Evolutionary conservation across 2,329 filamentous ascomycete genomes (phyloP), one percentile per base, ranked within the genome.

Genomic region (Nemania serpens): DNA sequence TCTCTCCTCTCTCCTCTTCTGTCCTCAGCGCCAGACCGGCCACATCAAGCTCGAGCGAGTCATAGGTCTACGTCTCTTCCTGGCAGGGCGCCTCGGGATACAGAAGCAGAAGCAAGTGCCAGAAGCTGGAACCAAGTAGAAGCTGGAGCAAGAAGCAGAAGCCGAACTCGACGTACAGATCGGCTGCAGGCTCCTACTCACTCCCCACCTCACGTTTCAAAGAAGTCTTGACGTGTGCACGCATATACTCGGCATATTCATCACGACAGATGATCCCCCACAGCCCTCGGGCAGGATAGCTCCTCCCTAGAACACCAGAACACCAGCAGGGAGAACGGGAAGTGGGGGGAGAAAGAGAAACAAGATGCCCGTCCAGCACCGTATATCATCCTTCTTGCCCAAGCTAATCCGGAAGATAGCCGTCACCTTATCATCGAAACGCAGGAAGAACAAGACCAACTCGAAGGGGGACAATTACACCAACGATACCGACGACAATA

Each of bases 391-490:
- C 50, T 29, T 63, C 15, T 47, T 70, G 20, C 63, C 63, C 42
- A 71, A 62, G 54, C 70, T 72, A 62, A 71, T 68, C 33, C 66
- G 52, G 49, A 68, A 62, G 65, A 55, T 68, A 70, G 68, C 60
- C 47, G 65, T 63, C 52, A 41, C 41, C 42, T 55, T 71, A 62
- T 63, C 65, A 39, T 49, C 57, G 52, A 66, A 50, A 36, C 65
- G 53, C 34, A 37, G 58, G 25, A 64, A 22, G 43, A 65, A 63
- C 18, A 39, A 37, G 29, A 17, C 17, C 41, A 13, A 52, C 22
- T 1, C 25, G 15, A 13, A 53, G 17, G 9, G 17, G 56, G 9
- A 36, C 33, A 42, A 37, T 58, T 5, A 48, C 41, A 49, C 41
- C 56, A 41, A 25, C 60, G 47, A 47, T 42, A 36, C 13, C 42